Percentiles rank a stretch among this genome's conserved stretches.
These are phyloP conservation scores for Pseudomonodictys pantanalensis DNA, from an alignment of 495 filamentous ascomycete species.

Conservation along the genomic window DNA sequence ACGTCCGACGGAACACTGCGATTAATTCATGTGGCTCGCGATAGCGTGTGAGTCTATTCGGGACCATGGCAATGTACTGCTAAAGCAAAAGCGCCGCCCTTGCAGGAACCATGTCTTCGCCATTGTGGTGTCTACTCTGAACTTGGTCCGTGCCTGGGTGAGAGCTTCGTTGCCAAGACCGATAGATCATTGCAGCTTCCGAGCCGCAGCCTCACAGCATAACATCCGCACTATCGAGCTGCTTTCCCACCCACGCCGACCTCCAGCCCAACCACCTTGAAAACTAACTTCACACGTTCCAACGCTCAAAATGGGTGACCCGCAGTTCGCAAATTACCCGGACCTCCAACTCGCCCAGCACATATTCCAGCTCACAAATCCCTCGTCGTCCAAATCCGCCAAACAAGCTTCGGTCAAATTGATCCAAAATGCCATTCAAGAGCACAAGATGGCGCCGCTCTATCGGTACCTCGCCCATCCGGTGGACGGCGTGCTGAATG, in stretches of 20 bases:
- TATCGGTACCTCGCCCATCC: conserved; percentile 96
- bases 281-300: not conserved
- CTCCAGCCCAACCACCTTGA: not conserved
- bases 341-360: conserved; percentile 89
- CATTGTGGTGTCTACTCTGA: no score
- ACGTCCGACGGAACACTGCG: no score
- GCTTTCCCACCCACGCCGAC: not conserved
- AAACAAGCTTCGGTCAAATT: conserved; percentile 75
- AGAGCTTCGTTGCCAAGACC: no score
- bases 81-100: no score
- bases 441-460: conserved; percentile 94
- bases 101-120: no score
- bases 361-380: conserved; percentile 95
- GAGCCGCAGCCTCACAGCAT: conserved; percentile 25
- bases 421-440: conserved; percentile 86
- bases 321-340: conserved; percentile 93
- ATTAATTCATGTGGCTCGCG: no score
- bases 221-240: not conserved
- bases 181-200: conserved; percentile 21
- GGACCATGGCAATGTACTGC: no score
- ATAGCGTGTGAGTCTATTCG: no score
- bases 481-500: conserved; percentile 83
- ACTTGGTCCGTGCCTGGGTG: no score
- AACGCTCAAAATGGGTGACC: conserved; percentile 77
- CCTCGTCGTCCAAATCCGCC: conserved; percentile 63